Base-by-base conservation (phyloP, 192 early-diverging fungal species). In the Linnemannia zychae region DNA sequence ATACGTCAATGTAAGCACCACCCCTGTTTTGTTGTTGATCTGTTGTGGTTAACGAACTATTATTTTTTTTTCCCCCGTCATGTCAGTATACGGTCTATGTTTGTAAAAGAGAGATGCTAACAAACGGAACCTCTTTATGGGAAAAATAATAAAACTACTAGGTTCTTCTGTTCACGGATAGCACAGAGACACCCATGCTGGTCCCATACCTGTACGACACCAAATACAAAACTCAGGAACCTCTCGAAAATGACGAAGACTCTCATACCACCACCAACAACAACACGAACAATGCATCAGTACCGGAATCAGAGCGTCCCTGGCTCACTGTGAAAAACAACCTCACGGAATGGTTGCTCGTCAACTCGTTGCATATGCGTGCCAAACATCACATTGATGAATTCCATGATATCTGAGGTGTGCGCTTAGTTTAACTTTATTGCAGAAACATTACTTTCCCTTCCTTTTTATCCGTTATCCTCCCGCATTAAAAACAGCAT, bases 281-380 rank as follows among this genome's bases (percentile, higher is more conserved):
- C 66, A 13, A 46, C 20, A 38, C n/a, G n/a, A n/a, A 11, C 72
- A 67, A 7, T 47, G n/a, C 78, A 73, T 7, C 53, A 38, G 67
- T 24, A 22, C 18, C 69, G 33, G 74, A 66, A 72, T 70, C 78
- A 65, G 74, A 84, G 20, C 77, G 89, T 22, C 88, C 88, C 34
- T 78, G 82, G 77, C 77, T 90, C 63, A 72, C 57, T 22, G 78
- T 92, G 50, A 91, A 91, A 71, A 92, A 92, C 57, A 91, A 92
- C 75, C 79, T 92, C 7, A 88, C 79, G n/a, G 92, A 92, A 31
- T 92, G 87, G 80, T 73, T 92, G 31, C 77, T 92, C 5, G 88
- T 92, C 72, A 92, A 92, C 72, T 50, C 88, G 24, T 79, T 84
- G 28, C 90, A 90, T 22, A 68, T 82, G 40, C 87, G 92, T 22